Base-by-base conservation (phyloP, 179 eudicot species). In the Heliamphora pulchella region DNA sequence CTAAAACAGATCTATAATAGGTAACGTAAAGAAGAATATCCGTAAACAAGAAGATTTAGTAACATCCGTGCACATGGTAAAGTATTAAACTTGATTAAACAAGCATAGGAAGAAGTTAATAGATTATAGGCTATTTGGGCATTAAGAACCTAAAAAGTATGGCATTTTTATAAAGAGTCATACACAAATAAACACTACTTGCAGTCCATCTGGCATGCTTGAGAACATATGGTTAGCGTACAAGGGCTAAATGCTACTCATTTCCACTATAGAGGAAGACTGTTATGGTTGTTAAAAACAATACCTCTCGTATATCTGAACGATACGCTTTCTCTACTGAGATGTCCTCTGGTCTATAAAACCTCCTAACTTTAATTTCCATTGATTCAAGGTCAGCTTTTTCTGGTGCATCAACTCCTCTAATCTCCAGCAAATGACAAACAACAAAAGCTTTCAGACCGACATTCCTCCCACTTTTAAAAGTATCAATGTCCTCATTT, bases 381-480 rank as follows among this genome's bases (percentile, higher is more conserved):
- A 82, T 75, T 18, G 91, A 83, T 39, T 81, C 87, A 9, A 91
- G 82, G 57, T 88, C 88, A 75, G 74, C 84, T 74, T 85, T 81
- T 80, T 82, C 89, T 39, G 90, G 71, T 53, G 84, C 83, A 81
- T 87, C 87, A 8, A 81, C 86, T 66, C 59, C 80, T 68, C 85
- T 81, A 74, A 94, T 88, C 58, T 83, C 97, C 83, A 94, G 82
- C 80, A 94, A 79, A 81, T 94, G 97, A 80, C 94, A 92, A 71
- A 94, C 81, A 74, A 87, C 94, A 87, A 86, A 94, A 11, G 99
- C 91, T 81, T 87, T 96, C 84, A 94, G 81, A 67, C 98, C 99
- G 81, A 96, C 99, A 87, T 89, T 96, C 80, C 98, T 94, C 78
- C 99, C 93, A 79, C 96, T 83, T 80, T 92, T 96, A 68, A 89